Conservation (phyloP, 2,329 filamentous ascomycete species). For the Cadophora sp. region DNA sequence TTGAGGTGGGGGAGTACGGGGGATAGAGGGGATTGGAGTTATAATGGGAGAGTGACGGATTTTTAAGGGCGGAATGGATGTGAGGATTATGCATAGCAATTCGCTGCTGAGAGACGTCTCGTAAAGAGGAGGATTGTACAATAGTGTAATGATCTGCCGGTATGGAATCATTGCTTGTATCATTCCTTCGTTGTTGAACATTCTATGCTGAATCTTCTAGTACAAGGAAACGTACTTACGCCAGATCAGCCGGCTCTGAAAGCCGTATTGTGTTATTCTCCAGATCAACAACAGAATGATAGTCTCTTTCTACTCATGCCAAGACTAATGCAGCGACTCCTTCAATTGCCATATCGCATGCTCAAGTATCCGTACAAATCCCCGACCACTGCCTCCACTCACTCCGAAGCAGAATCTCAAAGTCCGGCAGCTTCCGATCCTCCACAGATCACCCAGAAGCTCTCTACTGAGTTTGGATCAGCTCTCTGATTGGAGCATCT, state of each 20-base stretch:
- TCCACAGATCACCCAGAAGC: background rate
- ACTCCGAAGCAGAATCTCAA: background rate
- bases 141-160: background rate
- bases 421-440: background rate
- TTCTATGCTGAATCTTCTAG: background rate
- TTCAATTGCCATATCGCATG: background rate
- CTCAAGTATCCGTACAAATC: background rate
- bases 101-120: background rate
- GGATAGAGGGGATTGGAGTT: constrained; percentile 78
- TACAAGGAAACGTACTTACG: background rate
- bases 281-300: too few relatives aligned
- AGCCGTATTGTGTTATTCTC: too few relatives aligned
- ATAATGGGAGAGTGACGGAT: constrained; percentile 93
- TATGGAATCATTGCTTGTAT: background rate
- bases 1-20: constrained; percentile 80
- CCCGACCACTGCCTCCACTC: background rate
- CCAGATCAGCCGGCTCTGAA: background rate
- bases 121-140: background rate
- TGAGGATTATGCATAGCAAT: background rate
- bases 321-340: background rate
- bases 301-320: too few relatives aligned
- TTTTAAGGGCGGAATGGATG: constrained; percentile 56
- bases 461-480: background rate
- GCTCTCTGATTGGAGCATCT: background rate
- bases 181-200: background rate